phyloP scores from a whole-genome alignment of 352 stramenopile species.

The Salisapilia sapeloensis region DNA sequence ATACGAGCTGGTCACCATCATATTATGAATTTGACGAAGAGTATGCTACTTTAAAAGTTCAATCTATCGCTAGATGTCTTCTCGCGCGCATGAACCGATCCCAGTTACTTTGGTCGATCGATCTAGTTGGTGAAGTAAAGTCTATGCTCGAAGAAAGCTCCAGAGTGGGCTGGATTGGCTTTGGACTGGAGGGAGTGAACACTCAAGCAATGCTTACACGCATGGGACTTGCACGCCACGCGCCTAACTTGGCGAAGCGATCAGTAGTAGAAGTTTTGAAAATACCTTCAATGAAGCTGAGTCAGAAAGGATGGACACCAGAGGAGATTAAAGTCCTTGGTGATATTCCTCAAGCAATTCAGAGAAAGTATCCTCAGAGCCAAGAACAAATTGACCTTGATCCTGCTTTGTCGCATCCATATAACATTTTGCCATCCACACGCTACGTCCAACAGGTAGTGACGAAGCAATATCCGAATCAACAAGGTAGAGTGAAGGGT shows the following conservation, averaged over 20 bases:
- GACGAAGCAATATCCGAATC: slow-evolving; percentile 42
- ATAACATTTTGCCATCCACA: slow-evolving; percentile 37
- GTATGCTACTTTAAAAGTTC: slow-evolving; percentile 37
- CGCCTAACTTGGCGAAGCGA: slow-evolving; percentile 9
- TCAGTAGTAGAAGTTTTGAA: slow-evolving; percentile 12
- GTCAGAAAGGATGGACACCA: slow-evolving; percentile 31
- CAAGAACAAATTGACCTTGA: slow-evolving; percentile 8
- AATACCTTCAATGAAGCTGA: slow-evolving; percentile 15
- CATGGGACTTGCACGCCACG: slow-evolving; percentile 38
- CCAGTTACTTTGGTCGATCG: slow-evolving; percentile 15
- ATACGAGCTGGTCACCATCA: slow-evolving; percentile 36
- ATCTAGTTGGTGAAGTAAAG: slow-evolving; percentile 22
- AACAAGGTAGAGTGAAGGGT: slow-evolving; percentile 37
- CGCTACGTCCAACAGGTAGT: slow-evolving; percentile 30
- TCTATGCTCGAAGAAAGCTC: slow-evolving; percentile 2
- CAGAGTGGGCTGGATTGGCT: slow-evolving; percentile 37
- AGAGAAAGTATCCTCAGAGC: slow-evolving; percentile 16
- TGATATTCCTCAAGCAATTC: slow-evolving; percentile 7
- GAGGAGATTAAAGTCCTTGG: slow-evolving; percentile 29
- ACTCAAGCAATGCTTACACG: slow-evolving; percentile 27
- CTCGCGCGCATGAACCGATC: slow-evolving; percentile 12
- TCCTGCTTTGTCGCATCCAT: slow-evolving; percentile 24
- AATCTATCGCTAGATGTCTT: slow-evolving; percentile 32
- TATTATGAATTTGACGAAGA: slow-evolving; percentile 55
- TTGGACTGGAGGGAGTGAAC: slow-evolving; percentile 58